Evolutionary conservation across 2,329 filamentous ascomycete genomes (phyloP), one percentile per base, ranked within the genome.

Genomic region (Pseudogymnoascus sp.): DNA sequence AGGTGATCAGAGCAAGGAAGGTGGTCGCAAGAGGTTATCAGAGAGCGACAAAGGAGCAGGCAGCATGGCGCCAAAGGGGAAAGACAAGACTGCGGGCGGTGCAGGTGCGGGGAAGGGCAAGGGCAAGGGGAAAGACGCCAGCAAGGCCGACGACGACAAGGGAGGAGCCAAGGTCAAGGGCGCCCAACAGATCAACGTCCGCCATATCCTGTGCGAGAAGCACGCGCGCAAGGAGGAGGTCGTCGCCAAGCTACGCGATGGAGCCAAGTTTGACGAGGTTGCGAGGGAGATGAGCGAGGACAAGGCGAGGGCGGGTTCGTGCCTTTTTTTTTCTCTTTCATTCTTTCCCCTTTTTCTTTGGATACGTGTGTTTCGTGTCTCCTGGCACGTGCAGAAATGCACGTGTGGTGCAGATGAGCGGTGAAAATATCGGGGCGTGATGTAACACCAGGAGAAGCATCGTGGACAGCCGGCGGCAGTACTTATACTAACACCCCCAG

Each of bases 151-250:
- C 62, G 71, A 71, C 31, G 65, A 68, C 10, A 71, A 72, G 43
- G 72, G 72, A 49, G 71, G 69, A 31, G 71, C 67, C 16, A 82
- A 82, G 68, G 76, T 78, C 63, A 88, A 86, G 70, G 80, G 84
- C 23, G 86, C 85, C 0, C 85, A 87, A 69, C 80, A 80, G 63
- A 89, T 91, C 76, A 90, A 90, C 70, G 87, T 89, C 61, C 83
- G 89, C 41, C 89, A 92, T 73, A 90, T 91, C 52, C 62, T 74
- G 77, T 92, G 89, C 69, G 86, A 87, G 72, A 92, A 92, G 71
- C 85, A 91, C 71, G 76, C 78, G n/a, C 90, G 87, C 74, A 92
- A 91, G 71, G 88, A 91, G 71, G 86, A 91, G 71, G 89, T 89
- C 0, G 73, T 91, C 14, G 82, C 81, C 63, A 88, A 90, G 75